phyloP scores from a whole-genome alignment of 2,329 filamentous ascomycete genomes.

The Tolypocladium cylindrosporum region DNA sequence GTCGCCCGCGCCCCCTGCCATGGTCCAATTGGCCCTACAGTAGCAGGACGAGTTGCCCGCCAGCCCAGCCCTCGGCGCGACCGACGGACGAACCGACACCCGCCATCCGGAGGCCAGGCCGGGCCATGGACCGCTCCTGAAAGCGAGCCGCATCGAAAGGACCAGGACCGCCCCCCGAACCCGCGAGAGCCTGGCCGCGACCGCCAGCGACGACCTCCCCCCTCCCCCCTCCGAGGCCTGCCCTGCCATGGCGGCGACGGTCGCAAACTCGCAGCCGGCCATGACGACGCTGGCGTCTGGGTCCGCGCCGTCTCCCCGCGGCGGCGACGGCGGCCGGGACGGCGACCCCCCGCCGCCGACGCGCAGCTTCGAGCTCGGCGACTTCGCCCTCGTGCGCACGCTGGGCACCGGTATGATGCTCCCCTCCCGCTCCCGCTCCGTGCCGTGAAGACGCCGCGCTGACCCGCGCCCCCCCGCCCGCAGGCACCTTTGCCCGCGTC shows the following conservation, averaged over 20 bases:
- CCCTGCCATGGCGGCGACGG: slow-evolving; percentile 18
- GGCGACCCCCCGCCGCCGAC: slow-evolving; percentile 13
- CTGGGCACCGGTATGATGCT: slow-evolving; percentile 55
- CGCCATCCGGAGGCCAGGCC: not conserved
- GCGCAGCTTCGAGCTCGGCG: slow-evolving; percentile 26
- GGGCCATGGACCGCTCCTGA: slow-evolving; percentile 5
- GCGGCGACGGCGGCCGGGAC: not conserved
- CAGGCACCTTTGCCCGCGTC: slow-evolving; percentile 70
- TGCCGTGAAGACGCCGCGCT: not conserved
- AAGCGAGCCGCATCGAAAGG: slow-evolving; percentile 1
- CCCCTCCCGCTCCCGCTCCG: not conserved
- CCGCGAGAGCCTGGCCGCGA: not conserved
- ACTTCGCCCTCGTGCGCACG: slow-evolving; percentile 67
- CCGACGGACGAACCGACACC: too few species aligned
- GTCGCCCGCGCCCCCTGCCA: not conserved
- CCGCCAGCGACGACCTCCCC: not conserved
- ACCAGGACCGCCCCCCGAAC: not conserved
- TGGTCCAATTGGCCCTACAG: not conserved
- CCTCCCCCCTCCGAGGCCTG: not conserved
- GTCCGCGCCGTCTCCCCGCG: slow-evolving; percentile 4
- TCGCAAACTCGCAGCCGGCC: slow-evolving; percentile 19
- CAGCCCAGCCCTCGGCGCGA: not conserved
- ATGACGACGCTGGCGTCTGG: slow-evolving; percentile 8
- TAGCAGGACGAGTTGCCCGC: not conserved
- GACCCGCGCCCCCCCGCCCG: not conserved